Percentiles rank a stretch among this genome's conserved stretches.
phyloP scores from a whole-genome alignment of 129 eudicot genomes.

The Escallonia rubra region DNA sequence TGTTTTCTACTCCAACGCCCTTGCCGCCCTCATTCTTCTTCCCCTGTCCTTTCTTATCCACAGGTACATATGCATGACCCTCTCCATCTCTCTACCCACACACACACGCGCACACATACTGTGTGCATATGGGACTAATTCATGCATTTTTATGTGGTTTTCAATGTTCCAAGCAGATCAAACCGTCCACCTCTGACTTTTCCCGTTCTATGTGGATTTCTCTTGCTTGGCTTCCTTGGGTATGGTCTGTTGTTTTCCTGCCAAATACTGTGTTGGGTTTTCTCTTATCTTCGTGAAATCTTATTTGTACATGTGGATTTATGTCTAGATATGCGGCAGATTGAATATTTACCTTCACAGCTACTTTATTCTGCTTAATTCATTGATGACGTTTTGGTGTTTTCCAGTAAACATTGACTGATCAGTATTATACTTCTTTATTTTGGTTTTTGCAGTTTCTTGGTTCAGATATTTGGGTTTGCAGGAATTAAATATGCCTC shows the following conservation, averaged over 20 bases:
- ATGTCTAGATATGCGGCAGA: neutral
- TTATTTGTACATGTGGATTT: neutral
- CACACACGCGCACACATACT: no score
- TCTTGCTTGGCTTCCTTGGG: slow-evolving; percentile 70
- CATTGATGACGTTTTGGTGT: no score
- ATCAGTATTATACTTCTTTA: no score
- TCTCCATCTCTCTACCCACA: neutral
- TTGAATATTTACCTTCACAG: no score
- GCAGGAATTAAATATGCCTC: slow-evolving; percentile 65
- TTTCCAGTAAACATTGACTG: no score
- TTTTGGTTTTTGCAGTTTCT: slow-evolving; percentile 31
- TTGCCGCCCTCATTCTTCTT: slow-evolving; percentile 66
- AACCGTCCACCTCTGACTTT: slow-evolving; percentile 45
- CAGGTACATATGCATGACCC: slow-evolving; percentile 25
- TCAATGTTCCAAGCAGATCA: slow-evolving; percentile 33
- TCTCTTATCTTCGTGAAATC: neutral
- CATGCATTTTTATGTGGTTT: no score
- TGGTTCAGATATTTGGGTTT: slow-evolving; percentile 76
- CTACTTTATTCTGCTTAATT: no score
- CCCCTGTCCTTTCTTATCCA: slow-evolving; percentile 46
- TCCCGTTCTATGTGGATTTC: slow-evolving; percentile 42
- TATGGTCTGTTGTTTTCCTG: slow-evolving; percentile 17
- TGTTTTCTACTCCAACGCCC: slow-evolving; percentile 71
- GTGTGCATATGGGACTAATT: no score
- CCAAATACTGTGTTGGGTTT: neutral